phyloP scores from a whole-genome alignment of 441 rosid species.

The Brassica balearica region DNA sequence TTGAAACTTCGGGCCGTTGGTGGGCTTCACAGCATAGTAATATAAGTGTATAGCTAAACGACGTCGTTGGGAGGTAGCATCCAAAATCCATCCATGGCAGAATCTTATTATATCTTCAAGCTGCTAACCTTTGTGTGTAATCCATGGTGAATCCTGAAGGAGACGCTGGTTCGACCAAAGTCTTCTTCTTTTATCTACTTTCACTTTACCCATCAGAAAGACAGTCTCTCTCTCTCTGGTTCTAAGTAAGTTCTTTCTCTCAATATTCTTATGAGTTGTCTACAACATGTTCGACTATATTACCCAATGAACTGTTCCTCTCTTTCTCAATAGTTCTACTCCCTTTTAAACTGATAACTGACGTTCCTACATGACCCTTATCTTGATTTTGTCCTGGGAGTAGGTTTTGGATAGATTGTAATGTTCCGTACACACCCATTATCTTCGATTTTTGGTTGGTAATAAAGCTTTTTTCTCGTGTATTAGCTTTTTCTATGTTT shows the following conservation, averaged over 20 bases:
- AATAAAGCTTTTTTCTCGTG: not conserved
- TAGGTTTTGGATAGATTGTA: too few species aligned
- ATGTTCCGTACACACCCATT: too few species aligned
- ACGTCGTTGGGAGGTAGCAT: slow-evolving; percentile 24
- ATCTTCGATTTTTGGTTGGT: too few species aligned
- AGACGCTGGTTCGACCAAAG: slow-evolving; percentile 37
- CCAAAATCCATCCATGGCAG: slow-evolving; percentile 37
- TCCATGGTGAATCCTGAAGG: slow-evolving; percentile 44
- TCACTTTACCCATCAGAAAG: slow-evolving; percentile 6
- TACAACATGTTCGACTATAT: slow-evolving; percentile 39
- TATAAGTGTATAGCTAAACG: slow-evolving; percentile 6
- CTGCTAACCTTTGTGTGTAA: slow-evolving; percentile 29
- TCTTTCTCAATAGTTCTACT: slow-evolving; percentile 19
- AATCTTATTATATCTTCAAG: slow-evolving; percentile 32
- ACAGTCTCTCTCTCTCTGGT: slow-evolving; percentile 17
- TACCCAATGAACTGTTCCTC: slow-evolving; percentile 14
- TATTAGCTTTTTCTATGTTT: not conserved
- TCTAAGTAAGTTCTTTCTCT: slow-evolving; percentile 31
- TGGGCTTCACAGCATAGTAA: slow-evolving; percentile 25
- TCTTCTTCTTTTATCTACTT: slow-evolving; percentile 25
- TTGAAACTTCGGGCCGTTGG: not conserved
- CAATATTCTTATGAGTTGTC: slow-evolving; percentile 5
- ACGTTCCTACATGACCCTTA: not conserved
- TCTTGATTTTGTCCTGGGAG: too few species aligned
- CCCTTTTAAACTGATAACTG: slow-evolving; percentile 4